Evolutionary conservation across 1,284 basidiomycete genomes (phyloP), one percentile per base, ranked within the genome.

Genomic region (Cutaneotrichosporon arboriforme): DNA sequence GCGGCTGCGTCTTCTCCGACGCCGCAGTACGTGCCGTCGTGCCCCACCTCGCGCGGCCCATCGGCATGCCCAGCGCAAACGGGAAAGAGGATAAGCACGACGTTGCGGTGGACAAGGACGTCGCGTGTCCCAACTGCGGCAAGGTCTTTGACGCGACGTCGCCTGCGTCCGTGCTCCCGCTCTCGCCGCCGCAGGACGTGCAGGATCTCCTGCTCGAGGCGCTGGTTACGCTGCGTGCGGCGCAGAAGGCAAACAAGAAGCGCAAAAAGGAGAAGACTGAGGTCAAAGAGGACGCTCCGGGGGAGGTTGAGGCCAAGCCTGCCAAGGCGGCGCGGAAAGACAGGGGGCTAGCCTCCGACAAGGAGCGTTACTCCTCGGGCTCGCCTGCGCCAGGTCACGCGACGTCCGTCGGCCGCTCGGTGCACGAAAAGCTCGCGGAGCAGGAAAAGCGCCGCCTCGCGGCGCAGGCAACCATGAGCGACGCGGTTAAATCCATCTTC

Each of bases 1-100:
- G 91, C 65, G 90, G 90, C n/a, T 92, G 89, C 68, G 89, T 73
- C 33, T 72, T 72, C 52, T 69, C 66, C 22, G 70, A 71, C 23
- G 59, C 62, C 2, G 62, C 70, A 2, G 55, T 75, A 15, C 59
- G 70, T 35, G 63, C 67, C 31, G 60, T 72, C 45, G 54, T 75
- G 18, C 67, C 69, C 4, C 66, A 59, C 37, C 62, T 73, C 17
- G 59, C 66, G 5, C 59, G 53, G 44, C 61, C 68, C 2, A 34
- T 60, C 2, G 31, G 62, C 59, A 26, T 51, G 57, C 42, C 51
- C 22, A 18, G 17, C 4, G 10, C 26, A 31, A 10, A 9, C 34
- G 26, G 26, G 7, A 31, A 31, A 31, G 26, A 31, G 10, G 26
- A 31, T 5, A 5, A 10, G 26, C 5, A 10, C 26, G 26, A 31